Conservation (phyloP, 2,329 filamentous ascomycete genomes). For the Trichoderma hamatum region DNA sequence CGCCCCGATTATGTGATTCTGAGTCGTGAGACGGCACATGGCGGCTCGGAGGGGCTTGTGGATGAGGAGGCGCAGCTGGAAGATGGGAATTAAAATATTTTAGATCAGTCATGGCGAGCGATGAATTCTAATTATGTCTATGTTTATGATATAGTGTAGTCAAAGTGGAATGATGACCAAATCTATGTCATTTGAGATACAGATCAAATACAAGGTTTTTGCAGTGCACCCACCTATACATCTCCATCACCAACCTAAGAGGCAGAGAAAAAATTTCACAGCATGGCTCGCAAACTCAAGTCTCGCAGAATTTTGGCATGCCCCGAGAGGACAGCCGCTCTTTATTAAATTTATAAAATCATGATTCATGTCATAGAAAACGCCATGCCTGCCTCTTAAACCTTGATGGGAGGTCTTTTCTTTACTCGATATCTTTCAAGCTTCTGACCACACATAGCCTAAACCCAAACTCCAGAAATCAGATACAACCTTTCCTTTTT, state of each 20-base stretch:
- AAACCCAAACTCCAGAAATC: conserved; percentile 29
- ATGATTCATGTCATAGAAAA: conserved; percentile 22
- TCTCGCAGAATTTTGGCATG: conserved; percentile 20
- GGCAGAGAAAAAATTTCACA: conserved; percentile 11
- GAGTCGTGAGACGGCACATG: conserved; percentile 51
- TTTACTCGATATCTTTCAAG: conserved; percentile 25
- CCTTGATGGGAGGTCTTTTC: conserved; percentile 26
- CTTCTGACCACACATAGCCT: conserved; percentile 11
- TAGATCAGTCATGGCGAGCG: not conserved
- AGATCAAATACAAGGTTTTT: not conserved
- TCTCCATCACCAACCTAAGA: not conserved
- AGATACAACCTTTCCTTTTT: conserved; percentile 4
- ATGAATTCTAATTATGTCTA: not conserved
- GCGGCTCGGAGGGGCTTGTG: conserved; percentile 2
- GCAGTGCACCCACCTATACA: not conserved
- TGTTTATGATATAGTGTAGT: not conserved
- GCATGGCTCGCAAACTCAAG: conserved; percentile 1
- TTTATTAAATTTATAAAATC: conserved; percentile 18
- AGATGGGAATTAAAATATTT: not conserved
- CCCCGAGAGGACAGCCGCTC: not conserved
- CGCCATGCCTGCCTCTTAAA: conserved; percentile 25
- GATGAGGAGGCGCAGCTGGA: not conserved
- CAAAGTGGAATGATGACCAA: not conserved
- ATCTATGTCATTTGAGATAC: not conserved
- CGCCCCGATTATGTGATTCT: conserved; percentile 63